Conservation (phyloP, 1,284 basidiomycete genomes). For the Neolentinus lepideus region DNA sequence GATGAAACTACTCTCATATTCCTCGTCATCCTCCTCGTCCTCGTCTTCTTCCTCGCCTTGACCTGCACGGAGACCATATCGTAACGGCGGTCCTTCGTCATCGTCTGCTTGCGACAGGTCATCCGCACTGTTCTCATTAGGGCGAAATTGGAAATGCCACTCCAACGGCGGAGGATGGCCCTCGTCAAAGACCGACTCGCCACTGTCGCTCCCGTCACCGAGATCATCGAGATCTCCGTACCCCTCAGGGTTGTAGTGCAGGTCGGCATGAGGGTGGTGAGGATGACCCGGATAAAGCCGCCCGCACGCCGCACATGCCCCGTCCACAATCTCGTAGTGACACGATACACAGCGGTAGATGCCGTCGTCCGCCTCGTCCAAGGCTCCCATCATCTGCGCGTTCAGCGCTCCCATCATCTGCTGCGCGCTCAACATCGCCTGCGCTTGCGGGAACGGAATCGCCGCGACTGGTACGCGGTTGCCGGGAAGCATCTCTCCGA, state of each 20-base stretch:
- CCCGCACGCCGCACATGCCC: slow-evolving; percentile 51
- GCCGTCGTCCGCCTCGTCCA: slow-evolving; percentile 62
- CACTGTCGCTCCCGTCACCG: slow-evolving; percentile 5
- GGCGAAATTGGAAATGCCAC: not conserved
- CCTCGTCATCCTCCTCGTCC: not conserved
- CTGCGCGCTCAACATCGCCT: slow-evolving; percentile 19
- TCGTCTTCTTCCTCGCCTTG: not conserved
- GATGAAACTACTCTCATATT: slow-evolving; percentile 1
- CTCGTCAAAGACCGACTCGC: not conserved
- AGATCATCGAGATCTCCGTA: not conserved
- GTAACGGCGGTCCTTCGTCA: not conserved
- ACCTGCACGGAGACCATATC: not conserved
- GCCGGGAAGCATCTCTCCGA: slow-evolving; percentile 3
- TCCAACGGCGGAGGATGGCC: not conserved
- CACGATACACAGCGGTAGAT: slow-evolving; percentile 70
- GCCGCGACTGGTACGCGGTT: slow-evolving; percentile 12
- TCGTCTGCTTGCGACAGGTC: not conserved
- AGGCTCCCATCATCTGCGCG: slow-evolving; percentile 41
- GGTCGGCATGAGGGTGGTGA: slow-evolving; percentile 1
- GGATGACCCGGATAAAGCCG: slow-evolving; percentile 49
- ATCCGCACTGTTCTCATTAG: not conserved
- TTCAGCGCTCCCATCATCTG: slow-evolving; percentile 42
- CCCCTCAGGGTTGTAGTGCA: slow-evolving; percentile 6
- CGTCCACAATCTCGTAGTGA: slow-evolving; percentile 67
- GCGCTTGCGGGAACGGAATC: slow-evolving; percentile 5